These are phyloP conservation scores for Heliosperma pusillum DNA, from an alignment of 148 eudicot genomes.

Conservation along the genomic window DNA sequence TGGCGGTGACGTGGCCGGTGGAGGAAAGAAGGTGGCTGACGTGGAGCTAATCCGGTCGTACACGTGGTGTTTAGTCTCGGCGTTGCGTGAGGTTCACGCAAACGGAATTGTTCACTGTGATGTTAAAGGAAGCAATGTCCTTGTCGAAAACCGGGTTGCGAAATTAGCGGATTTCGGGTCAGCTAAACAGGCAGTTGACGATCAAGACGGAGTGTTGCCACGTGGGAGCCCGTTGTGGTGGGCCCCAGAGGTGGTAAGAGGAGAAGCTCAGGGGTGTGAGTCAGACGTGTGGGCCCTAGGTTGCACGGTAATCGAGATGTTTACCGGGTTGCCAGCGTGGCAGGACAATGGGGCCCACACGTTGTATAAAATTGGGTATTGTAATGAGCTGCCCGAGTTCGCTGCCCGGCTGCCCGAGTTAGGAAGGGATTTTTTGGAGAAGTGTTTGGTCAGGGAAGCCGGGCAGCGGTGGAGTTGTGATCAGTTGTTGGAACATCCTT, in stretches of 20 bases:
- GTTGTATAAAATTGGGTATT: slow-evolving; percentile 50
- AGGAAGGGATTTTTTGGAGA: slow-evolving; percentile 50
- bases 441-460: slow-evolving; percentile 51
- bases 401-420: slow-evolving; percentile 44
- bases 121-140: slow-evolving; percentile 65
- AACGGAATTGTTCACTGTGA: slow-evolving; percentile 66
- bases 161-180: slow-evolving; percentile 82
- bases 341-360: slow-evolving; percentile 46
- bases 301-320: slow-evolving; percentile 83
- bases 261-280: slow-evolving; percentile 64
- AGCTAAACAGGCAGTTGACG: slow-evolving; percentile 16
- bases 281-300: slow-evolving; percentile 88
- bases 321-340: slow-evolving; percentile 75
- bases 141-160: slow-evolving; percentile 37
- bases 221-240: slow-evolving; percentile 92
- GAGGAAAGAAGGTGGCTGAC: slow-evolving; percentile 24
- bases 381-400: slow-evolving; percentile 44
- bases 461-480: slow-evolving; percentile 63
- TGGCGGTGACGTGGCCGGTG: slow-evolving; percentile 48
- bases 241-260: slow-evolving; percentile 86
- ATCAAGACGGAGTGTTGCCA: slow-evolving; percentile 24
- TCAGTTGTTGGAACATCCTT: slow-evolving; percentile 65
- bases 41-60: slow-evolving; percentile 44
- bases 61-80: slow-evolving; percentile 53
- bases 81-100: slow-evolving; percentile 42